A percentile compares a stretch with the other conserved stretches of the same genome.
Evolutionary conservation across 192 early-diverging fungal species (phyloP).

Genomic region (Entomortierella lignicola): DNA sequence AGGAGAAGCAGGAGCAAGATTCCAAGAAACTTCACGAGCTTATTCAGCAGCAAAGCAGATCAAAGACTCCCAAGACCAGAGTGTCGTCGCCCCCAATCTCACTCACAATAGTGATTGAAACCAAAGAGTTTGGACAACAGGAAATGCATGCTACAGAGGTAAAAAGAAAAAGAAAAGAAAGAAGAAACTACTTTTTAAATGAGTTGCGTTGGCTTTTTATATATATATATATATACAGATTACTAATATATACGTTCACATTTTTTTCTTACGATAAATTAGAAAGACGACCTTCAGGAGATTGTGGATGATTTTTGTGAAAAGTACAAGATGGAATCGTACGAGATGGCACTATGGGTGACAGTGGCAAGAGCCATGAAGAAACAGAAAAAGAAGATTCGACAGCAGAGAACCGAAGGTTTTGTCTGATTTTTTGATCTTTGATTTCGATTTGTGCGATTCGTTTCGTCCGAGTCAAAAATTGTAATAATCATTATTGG

Average conservation of each 20-base stretch:
- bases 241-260: not conserved
- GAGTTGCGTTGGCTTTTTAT: not conserved
- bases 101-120: conserved; percentile 20
- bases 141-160: conserved; percentile 21
- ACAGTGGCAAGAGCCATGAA: conserved; percentile 28
- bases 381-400: conserved; percentile 14
- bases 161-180: not conserved
- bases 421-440: too few species aligned
- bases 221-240: not conserved
- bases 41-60: conserved; percentile 6
- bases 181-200: not conserved
- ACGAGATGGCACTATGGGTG: conserved; percentile 41
- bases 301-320: conserved; percentile 33
- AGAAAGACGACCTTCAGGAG: conserved; percentile 24
- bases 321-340: conserved; percentile 28
- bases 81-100: conserved; percentile 4
- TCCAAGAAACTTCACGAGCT: conserved; percentile 13
- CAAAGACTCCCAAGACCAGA: not conserved
- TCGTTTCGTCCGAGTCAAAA: too few species aligned
- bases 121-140: conserved; percentile 29
- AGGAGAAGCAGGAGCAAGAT: conserved; percentile 34
- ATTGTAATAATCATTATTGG: too few species aligned
- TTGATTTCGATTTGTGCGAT: too few species aligned
- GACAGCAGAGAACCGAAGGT: conserved; percentile 1
- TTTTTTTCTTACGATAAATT: not conserved